Conservation (phyloP, 73 alveolate genomes). For the Tetrahymena malaccensis region DNA sequence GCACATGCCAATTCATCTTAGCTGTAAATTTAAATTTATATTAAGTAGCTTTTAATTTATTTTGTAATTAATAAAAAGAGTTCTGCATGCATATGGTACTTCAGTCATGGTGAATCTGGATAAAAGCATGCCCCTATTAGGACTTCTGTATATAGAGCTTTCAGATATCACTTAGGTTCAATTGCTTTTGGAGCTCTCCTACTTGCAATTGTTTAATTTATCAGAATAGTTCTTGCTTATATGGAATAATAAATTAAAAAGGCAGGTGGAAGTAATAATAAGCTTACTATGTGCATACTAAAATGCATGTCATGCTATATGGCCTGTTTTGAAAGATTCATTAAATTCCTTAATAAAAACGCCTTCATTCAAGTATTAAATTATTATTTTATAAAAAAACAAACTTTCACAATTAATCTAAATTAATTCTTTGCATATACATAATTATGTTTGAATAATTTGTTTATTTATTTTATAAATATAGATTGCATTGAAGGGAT, state of each 20-base stretch:
- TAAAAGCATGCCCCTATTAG: constrained; percentile 76
- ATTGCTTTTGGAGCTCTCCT: constrained; percentile 94
- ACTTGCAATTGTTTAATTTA: constrained; percentile 86
- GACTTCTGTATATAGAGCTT: constrained; percentile 76
- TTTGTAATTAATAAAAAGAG: constrained; percentile 54
- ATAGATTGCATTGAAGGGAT: constrained; percentile 84
- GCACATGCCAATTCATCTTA: constrained; percentile 51
- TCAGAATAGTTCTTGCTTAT: constrained; percentile 79
- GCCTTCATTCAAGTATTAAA: constrained; percentile 68
- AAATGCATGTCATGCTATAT: constrained; percentile 78
- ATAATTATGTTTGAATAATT: too few species aligned
- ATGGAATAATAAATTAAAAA: constrained; percentile 65
- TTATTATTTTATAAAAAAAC: background rate
- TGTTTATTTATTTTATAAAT: too few species aligned
- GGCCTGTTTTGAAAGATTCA: constrained; percentile 86
- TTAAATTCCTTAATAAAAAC: constrained; percentile 85
- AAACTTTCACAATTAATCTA: too few species aligned
- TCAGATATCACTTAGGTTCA: constrained; percentile 95
- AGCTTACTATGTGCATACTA: constrained; percentile 68
- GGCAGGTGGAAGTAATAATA: constrained; percentile 65
- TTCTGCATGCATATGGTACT: constrained; percentile 92
- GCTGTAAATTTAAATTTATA: constrained; percentile 8
- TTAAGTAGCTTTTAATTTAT: too few species aligned
- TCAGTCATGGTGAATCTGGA: constrained; percentile 84
- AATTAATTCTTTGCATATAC: too few species aligned